Percentiles rank a stretch among this genome's conserved stretches.
phyloP scores from a whole-genome alignment of 306 rosid species.

The Lagenaria siceraria region DNA sequence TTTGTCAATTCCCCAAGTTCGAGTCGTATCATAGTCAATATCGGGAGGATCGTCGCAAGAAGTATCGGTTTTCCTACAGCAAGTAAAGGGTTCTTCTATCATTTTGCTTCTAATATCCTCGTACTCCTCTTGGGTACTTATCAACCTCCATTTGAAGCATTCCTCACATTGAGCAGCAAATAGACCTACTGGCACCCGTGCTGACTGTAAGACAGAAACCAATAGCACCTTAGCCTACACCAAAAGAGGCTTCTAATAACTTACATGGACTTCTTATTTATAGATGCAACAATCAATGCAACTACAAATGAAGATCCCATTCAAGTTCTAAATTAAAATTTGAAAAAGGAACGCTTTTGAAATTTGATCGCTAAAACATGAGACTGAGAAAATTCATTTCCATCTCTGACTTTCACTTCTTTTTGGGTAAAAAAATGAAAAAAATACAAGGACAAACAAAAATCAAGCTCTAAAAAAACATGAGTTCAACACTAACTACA shows the following conservation, averaged over 20 bases:
- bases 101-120: slow-evolving; percentile 58
- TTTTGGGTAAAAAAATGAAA: too few species aligned
- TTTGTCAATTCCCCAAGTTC: slow-evolving; percentile 88
- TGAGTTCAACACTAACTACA: too few species aligned
- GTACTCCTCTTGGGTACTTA: slow-evolving; percentile 57
- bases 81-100: slow-evolving; percentile 43
- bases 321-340: background rate
- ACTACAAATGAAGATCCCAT: background rate
- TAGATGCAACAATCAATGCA: background rate
- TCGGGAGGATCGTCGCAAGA: slow-evolving; percentile 70
- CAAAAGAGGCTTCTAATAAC: background rate
- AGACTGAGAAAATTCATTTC: background rate
- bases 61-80: slow-evolving; percentile 29
- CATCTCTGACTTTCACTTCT: background rate
- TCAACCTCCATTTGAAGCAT: slow-evolving; percentile 82
- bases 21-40: slow-evolving; percentile 43
- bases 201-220: slow-evolving; percentile 31
- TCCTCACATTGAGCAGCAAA: slow-evolving; percentile 62
- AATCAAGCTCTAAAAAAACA: too few species aligned
- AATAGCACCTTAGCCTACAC: slow-evolving; percentile 7
- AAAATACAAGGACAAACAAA: too few species aligned
- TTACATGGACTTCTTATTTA: background rate
- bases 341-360: background rate
- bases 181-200: slow-evolving; percentile 18
- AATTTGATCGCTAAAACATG: background rate